These are phyloP conservation scores for Fusarium dimerum DNA, from an alignment of 2,329 filamentous ascomycete genomes.

Conservation along the genomic window DNA sequence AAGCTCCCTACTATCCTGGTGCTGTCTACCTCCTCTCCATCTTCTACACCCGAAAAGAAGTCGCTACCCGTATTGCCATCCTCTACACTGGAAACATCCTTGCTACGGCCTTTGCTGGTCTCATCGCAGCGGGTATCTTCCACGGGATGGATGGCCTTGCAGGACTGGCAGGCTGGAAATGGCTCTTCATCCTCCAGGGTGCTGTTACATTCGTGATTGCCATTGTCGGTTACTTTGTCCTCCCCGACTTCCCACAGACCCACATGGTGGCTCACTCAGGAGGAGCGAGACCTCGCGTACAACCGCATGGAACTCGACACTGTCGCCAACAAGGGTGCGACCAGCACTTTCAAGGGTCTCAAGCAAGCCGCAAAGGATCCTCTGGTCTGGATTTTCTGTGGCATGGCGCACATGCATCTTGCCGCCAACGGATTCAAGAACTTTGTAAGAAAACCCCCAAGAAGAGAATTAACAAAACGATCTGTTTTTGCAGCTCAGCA, in stretches of 20 bases:
- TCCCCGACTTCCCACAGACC: slow-evolving; percentile 46
- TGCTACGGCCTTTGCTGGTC: slow-evolving; percentile 42
- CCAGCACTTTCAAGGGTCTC: slow-evolving; percentile 44
- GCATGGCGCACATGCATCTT: slow-evolving; percentile 54
- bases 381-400: slow-evolving; percentile 49
- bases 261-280: slow-evolving; percentile 42
- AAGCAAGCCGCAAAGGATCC: slow-evolving; percentile 46
- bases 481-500: background rate
- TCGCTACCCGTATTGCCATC: slow-evolving; percentile 45
- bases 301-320: slow-evolving; percentile 47
- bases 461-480: too few species aligned
- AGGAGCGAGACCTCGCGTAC: slow-evolving; percentile 44
- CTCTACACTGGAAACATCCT: slow-evolving; percentile 44
- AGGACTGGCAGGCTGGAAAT: slow-evolving; percentile 34
- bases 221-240: slow-evolving; percentile 29
- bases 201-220: slow-evolving; percentile 37
- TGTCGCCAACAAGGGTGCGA: slow-evolving; percentile 43
- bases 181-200: slow-evolving; percentile 68
- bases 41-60: slow-evolving; percentile 55
- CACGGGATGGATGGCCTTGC: slow-evolving; percentile 29
- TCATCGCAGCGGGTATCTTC: slow-evolving; percentile 48
- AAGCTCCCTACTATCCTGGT: slow-evolving; percentile 42
- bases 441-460: slow-evolving; percentile 14
- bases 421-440: slow-evolving; percentile 49
- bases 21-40: slow-evolving; percentile 47